Percentiles rank a stretch among this genome's conserved stretches.
Evolutionary conservation across 257 asterid species (phyloP).

Genomic region (Scutellaria baicalensis): DNA sequence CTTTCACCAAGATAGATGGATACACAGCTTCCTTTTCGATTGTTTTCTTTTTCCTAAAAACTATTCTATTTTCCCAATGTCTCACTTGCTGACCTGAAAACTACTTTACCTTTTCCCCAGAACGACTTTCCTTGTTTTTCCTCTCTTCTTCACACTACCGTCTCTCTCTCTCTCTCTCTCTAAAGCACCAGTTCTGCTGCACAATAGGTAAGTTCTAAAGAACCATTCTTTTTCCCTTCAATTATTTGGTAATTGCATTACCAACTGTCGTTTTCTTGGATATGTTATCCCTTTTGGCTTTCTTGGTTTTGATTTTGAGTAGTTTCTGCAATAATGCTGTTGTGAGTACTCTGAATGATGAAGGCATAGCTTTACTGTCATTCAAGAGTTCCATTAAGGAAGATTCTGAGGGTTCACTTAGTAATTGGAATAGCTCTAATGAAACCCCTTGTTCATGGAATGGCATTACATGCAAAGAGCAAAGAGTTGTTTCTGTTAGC

Average conservation of each 20-base stretch:
- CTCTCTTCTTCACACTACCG: slow-evolving; percentile 17
- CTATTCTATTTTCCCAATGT: slow-evolving; percentile 43
- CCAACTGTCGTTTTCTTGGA: slow-evolving; percentile 33
- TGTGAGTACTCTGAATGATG: slow-evolving; percentile 57
- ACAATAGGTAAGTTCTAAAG: slow-evolving; percentile 32
- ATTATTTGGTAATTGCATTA: neutral
- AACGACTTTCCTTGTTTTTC: slow-evolving; percentile 20
- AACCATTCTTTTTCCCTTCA: slow-evolving; percentile 6
- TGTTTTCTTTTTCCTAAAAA: slow-evolving; percentile 13
- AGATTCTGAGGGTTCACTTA: slow-evolving; percentile 71
- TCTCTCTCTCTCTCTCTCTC: slow-evolving; percentile 10
- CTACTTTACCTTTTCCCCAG: slow-evolving; percentile 62
- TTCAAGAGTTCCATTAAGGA: slow-evolving; percentile 50
- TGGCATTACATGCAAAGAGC: slow-evolving; percentile 74
- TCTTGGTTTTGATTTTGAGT: slow-evolving; percentile 26
- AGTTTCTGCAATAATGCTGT: slow-evolving; percentile 19
- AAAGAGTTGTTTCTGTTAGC: slow-evolving; percentile 54
- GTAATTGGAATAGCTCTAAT: slow-evolving; percentile 64
- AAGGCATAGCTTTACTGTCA: slow-evolving; percentile 61
- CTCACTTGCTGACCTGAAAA: slow-evolving; percentile 31
- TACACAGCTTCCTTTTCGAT: slow-evolving; percentile 11
- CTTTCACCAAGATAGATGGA: slow-evolving; percentile 18
- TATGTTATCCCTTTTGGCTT: slow-evolving; percentile 32
- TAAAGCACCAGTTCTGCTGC: slow-evolving; percentile 19
- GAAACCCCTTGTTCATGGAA: slow-evolving; percentile 92